Conservation (phyloP, 331 rosid genomes). For the Acacia concinna region DNA sequence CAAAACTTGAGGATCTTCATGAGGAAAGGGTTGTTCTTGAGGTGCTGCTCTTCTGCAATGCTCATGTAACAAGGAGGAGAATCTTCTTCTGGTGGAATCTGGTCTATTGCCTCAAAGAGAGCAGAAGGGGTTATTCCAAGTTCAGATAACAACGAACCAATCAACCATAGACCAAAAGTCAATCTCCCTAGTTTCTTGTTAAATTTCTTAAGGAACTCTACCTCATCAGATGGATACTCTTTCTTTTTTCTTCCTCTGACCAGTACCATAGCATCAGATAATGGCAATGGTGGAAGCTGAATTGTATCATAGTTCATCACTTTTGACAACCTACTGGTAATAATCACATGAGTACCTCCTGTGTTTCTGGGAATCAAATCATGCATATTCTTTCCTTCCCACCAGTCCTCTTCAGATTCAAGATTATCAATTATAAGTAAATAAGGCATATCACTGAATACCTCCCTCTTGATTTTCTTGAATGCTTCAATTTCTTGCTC, state of each 20-base stretch:
- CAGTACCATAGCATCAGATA: slow-evolving; percentile 71
- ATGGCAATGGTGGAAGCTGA: slow-evolving; percentile 62
- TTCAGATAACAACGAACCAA: slow-evolving; percentile 74
- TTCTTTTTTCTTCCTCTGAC: slow-evolving; percentile 71
- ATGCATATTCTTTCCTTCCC: slow-evolving; percentile 77
- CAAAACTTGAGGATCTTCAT: slow-evolving; percentile 67
- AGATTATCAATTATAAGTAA: slow-evolving; percentile 83
- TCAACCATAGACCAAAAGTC: slow-evolving; percentile 70
- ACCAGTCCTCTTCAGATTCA: slow-evolving; percentile 80
- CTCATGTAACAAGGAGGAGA: slow-evolving; percentile 50
- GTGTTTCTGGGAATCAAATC: slow-evolving; percentile 81
- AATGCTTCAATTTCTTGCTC: slow-evolving; percentile 89
- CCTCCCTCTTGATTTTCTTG: slow-evolving; percentile 80
- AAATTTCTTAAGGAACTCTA: slow-evolving; percentile 54
- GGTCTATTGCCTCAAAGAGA: slow-evolving; percentile 68
- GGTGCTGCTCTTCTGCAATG: slow-evolving; percentile 65
- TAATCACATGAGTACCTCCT: slow-evolving; percentile 79
- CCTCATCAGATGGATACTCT: slow-evolving; percentile 61
- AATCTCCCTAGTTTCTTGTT: slow-evolving; percentile 70
- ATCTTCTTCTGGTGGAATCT: slow-evolving; percentile 47
- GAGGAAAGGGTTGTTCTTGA: slow-evolving; percentile 69
- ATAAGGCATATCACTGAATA: slow-evolving; percentile 78
- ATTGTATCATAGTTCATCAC: slow-evolving; percentile 64
- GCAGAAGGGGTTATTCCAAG: slow-evolving; percentile 60
- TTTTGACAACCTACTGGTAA: slow-evolving; percentile 65